Evolutionary conservation across 345 rosid genomes (phyloP), one percentile per base, ranked within the genome.

Genomic region (Euphorbia pulcherrima): DNA sequence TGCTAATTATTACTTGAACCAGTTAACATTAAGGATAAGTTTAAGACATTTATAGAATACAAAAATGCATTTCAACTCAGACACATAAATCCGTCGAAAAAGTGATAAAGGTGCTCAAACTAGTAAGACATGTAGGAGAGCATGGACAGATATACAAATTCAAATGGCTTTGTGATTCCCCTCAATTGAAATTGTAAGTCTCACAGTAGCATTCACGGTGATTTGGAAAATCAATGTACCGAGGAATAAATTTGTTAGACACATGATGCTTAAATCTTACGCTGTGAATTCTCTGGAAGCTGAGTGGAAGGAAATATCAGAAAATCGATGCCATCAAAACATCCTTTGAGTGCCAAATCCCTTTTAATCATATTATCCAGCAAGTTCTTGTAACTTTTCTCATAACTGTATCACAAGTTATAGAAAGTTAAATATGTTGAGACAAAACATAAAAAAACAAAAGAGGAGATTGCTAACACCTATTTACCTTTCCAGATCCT

Each of bases 281-380:
- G 88, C 76, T 92, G 96, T 67, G 91, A 90, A 71, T 73, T 78
- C 73, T 77, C 84, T 40, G 98, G 98, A 75, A 95, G 97, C 72
- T 80, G 98, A 70, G 78, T 86, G 72, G 99, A 95, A 52, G 98
- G 81, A 67, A 90, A 95, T 74, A 95, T 82, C 78, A 92, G 67
- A 55, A 95, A 88, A 68, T 95, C 97, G 72, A 86, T 85, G 55
- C 78, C 87, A 65, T 83, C 92, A 50, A 85, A 78, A 78, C 74
- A 76, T 83, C 87, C 99, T 77, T 85, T 88, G 66, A 95, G 79
- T 57, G 97, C 99, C 77, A 92, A 75, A 83, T 95, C 98, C 33
- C 79, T 83, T 79, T 82, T 83, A 62, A 92, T 87, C 93, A 92
- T 83, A 75, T 75, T 73, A 71, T 92, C 97, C 83, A 90, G 68